phyloP scores from a whole-genome alignment of 2,329 filamentous ascomycete species.

The Diaporthe destruens region DNA sequence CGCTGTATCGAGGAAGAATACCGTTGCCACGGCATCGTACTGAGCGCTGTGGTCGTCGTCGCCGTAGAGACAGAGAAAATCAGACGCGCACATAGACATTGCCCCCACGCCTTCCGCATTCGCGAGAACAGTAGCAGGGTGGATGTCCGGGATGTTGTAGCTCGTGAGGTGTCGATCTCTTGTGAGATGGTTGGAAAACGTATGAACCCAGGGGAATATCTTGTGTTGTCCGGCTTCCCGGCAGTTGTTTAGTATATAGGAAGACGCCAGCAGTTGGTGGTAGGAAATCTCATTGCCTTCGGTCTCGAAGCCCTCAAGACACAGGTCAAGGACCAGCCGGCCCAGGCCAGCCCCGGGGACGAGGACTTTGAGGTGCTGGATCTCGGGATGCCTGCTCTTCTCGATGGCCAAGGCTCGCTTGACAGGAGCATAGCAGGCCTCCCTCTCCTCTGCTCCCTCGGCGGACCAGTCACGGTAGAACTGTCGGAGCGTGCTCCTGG shows the following conservation, averaged over 20 bases:
- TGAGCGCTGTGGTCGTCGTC: constrained; percentile 68
- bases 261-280: constrained; percentile 91
- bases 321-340: constrained; percentile 89
- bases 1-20: constrained; percentile 98
- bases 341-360: constrained; percentile 93
- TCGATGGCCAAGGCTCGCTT: constrained; percentile 72
- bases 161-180: constrained; percentile 80
- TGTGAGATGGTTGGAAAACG: constrained; percentile 86
- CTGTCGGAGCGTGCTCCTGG: constrained; percentile 90
- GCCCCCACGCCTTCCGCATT: constrained; percentile 60
- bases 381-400: constrained; percentile 47
- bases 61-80: constrained; percentile 90
- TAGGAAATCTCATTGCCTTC: constrained; percentile 98
- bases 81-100: constrained; percentile 94
- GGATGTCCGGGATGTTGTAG: constrained; percentile 84
- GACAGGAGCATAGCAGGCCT: constrained; percentile 82
- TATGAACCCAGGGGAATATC: constrained; percentile 87
- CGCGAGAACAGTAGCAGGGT: constrained; percentile 71
- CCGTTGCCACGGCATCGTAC: constrained; percentile 87
- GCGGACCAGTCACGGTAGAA: constrained; percentile 95
- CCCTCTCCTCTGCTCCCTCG: constrained; percentile 80
- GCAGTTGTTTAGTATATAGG: constrained; percentile 80
- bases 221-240: constrained; percentile 71
- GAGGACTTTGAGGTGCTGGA: constrained; percentile 71
- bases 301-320: constrained; percentile 75